A percentile compares a stretch with the other conserved stretches of the same genome.
Conservation (phyloP, 2,329 filamentous ascomycete species). For the Fusarium miscanthi region DNA sequence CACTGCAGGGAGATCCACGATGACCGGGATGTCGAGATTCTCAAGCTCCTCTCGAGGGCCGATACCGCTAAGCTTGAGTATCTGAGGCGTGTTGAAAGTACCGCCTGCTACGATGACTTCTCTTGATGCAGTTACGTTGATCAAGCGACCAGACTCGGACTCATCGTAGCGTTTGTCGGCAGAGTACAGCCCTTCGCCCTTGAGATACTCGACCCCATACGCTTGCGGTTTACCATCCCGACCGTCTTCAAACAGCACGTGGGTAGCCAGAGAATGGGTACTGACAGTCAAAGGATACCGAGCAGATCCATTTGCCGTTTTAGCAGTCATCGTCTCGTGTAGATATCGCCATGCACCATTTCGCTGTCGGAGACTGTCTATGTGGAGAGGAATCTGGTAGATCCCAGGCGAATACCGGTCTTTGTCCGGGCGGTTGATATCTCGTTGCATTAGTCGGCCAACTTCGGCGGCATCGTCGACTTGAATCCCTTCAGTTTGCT, state of each 20-base stretch:
- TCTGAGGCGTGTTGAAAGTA: constrained; percentile 50
- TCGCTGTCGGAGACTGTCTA: constrained; percentile 28
- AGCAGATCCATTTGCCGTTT: constrained; percentile 22
- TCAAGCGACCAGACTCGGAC: background rate
- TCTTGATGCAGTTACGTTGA: constrained; percentile 26
- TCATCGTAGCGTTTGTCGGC: constrained; percentile 49
- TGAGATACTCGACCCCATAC: constrained; percentile 50
- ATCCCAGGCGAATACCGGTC: constrained; percentile 46
- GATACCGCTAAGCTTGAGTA: constrained; percentile 62
- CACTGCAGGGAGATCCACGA: constrained; percentile 61
- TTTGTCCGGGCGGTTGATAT: constrained; percentile 44
- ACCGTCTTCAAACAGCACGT: constrained; percentile 48
- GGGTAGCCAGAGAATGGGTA: constrained; percentile 51
- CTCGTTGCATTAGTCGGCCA: constrained; percentile 44
- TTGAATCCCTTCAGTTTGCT: constrained; percentile 22
- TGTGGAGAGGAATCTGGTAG: constrained; percentile 46
- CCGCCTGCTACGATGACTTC: constrained; percentile 42
- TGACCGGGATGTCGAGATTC: constrained; percentile 52
- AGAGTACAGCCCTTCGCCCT: constrained; percentile 55
- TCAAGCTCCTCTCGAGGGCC: constrained; percentile 56
- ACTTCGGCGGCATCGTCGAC: constrained; percentile 39
- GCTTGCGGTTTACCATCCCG: constrained; percentile 20
- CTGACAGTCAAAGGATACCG: constrained; percentile 56
- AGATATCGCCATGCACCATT: constrained; percentile 32
- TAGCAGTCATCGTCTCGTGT: constrained; percentile 45